Base-by-base conservation (phyloP, 106 monocot genomes). In the Platanthera zijinensis region DNA sequence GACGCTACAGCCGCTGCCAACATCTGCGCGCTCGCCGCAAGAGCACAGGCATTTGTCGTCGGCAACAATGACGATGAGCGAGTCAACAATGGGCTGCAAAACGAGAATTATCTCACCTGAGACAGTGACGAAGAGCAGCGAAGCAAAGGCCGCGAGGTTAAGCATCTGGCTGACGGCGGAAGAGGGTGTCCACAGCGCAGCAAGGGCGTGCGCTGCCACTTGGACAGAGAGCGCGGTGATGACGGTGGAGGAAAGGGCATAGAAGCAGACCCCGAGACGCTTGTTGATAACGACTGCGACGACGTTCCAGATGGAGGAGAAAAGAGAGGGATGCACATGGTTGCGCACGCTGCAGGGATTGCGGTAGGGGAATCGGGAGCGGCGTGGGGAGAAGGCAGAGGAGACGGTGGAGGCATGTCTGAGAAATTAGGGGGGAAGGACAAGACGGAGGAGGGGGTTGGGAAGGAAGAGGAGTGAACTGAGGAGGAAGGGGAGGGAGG, bases 21-120 rank as follows among this genome's bases (percentile, higher is more conserved):
- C 59, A 17, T 8, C 18, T 7, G 18, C 59, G n/a, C 10, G 59
- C 5, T 59, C 32, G 66, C 66, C 66, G 30, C 66, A 10, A 8
- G 30, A 66, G 14, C 13, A 11, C 69, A 5, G 14, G 47, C 69
- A 14, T 14, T 70, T 48, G 3, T 68, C 68, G 47, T n/a, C 5
- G 47, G 69, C 48, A 50, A 9, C 19, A 14, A 73, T 63, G 75
- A 82, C 66, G 22, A 74, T 71, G 56, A 89, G 77, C 18, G 86
- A 82, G 75, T 89, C 89, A 12, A 79, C 66, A 17, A 86, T 74
- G 1, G 89, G 89, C 53, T 79, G 76, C 5, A 89, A 14, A 28
- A 89, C 86, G 57, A 89, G 84, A 2, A 89, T 78, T 7, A 77
- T 84, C 50, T 86, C 84, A 7, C 89, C 89, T 0, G 77, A 77